Conservation (phyloP, 1,139 yeast species). For the Lodderomyces pseudojiufengensis region DNA sequence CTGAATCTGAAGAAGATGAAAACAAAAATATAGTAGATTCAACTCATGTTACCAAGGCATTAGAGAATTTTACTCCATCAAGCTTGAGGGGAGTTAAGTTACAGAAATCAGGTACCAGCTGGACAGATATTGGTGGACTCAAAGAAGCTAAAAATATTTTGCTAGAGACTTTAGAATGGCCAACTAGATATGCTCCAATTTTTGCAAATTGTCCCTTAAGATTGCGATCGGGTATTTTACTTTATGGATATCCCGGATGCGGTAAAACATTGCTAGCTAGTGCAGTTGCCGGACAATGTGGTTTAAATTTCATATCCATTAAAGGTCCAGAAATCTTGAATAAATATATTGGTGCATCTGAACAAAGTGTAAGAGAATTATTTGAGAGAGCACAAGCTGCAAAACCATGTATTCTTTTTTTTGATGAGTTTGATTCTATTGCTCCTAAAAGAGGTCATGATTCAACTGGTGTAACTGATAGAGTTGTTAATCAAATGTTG, state of each 20-base stretch:
- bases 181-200: slow-evolving; percentile 91
- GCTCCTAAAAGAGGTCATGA: slow-evolving; percentile 99
- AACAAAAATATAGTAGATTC: slow-evolving; percentile 17
- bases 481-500: slow-evolving; percentile 94
- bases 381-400: slow-evolving; percentile 94
- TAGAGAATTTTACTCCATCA: slow-evolving; percentile 72
- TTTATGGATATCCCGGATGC: slow-evolving; percentile 97
- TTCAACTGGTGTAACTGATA: slow-evolving; percentile 95
- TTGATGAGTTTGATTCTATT: slow-evolving; percentile 95
- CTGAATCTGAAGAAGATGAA: slow-evolving; percentile 7
- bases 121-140: slow-evolving; percentile 92
- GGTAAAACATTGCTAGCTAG: slow-evolving; percentile 93
- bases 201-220: slow-evolving; percentile 85
- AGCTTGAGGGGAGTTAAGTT: slow-evolving; percentile 83
- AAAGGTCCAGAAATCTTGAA: slow-evolving; percentile 96
- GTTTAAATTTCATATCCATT: slow-evolving; percentile 86
- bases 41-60: slow-evolving; percentile 51
- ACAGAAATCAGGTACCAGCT: slow-evolving; percentile 68
- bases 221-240: slow-evolving; percentile 79
- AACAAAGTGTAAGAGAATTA: slow-evolving; percentile 87
- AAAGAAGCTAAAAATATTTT: slow-evolving; percentile 69
- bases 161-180: slow-evolving; percentile 94
- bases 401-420: slow-evolving; percentile 88
- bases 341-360: slow-evolving; percentile 97
- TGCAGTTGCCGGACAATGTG: slow-evolving; percentile 93